Evolutionary conservation across 305 asterid genomes (phyloP).

Genomic region (Fraxinus xanthoxyloides): DNA sequence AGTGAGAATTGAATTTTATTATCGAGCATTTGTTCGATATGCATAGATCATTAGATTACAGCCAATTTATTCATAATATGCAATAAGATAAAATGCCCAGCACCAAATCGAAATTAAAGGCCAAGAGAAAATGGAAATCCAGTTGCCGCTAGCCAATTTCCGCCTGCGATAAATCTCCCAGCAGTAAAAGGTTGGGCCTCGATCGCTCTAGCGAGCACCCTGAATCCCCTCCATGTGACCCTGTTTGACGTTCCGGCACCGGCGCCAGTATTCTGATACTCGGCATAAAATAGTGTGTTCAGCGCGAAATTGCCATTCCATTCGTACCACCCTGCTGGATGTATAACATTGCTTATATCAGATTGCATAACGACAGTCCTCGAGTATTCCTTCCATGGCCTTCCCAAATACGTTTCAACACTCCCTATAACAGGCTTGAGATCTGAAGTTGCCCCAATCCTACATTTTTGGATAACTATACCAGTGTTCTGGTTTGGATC

Average conservation of each 20-base stretch:
- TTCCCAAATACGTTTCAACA: constrained; percentile 44
- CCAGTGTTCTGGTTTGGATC: constrained; percentile 68
- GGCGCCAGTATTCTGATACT: constrained; percentile 48
- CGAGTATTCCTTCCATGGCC: constrained; percentile 58
- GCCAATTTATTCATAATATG: neutral
- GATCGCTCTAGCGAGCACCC: constrained; percentile 34
- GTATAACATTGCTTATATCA: constrained; percentile 35
- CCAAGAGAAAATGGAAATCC: constrained; percentile 51
- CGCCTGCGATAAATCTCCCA: constrained; percentile 39
- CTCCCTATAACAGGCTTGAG: constrained; percentile 28
- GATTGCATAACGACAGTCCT: constrained; percentile 54
- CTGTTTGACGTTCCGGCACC: constrained; percentile 41
- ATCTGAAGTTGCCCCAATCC: constrained; percentile 50
- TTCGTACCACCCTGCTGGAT: constrained; percentile 51
- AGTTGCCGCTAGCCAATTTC: constrained; percentile 44
- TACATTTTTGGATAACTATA: constrained; percentile 48
- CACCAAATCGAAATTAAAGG: constrained; percentile 25
- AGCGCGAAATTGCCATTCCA: constrained; percentile 53
- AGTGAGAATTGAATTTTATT: neutral
- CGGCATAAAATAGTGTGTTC: constrained; percentile 45
- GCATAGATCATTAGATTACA: neutral
- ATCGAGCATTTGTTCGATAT: neutral
- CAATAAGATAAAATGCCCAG: neutral
- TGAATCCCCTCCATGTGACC: constrained; percentile 52
- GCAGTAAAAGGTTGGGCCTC: constrained; percentile 45